Conservation (phyloP, 2,329 filamentous ascomycete genomes). For the Pezicula rhizophila region DNA sequence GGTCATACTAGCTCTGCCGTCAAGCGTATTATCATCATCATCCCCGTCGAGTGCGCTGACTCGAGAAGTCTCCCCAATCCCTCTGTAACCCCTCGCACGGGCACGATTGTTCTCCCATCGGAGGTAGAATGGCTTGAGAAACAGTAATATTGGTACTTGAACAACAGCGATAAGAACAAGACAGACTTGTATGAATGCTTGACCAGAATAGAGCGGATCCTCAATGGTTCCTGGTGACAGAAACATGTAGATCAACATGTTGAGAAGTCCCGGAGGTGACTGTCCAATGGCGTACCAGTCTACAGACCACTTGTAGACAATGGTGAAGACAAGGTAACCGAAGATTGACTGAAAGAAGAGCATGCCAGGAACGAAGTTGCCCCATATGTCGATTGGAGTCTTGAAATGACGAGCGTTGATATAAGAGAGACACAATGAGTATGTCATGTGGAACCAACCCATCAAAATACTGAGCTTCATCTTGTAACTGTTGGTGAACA, state of each 20-base stretch:
- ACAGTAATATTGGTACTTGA: slow-evolving; percentile 85
- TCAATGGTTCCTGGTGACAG: slow-evolving; percentile 72
- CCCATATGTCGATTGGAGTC: slow-evolving; percentile 90
- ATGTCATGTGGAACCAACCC: slow-evolving; percentile 98
- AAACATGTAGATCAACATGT: slow-evolving; percentile 99
- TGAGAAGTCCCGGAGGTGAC: slow-evolving; percentile 80
- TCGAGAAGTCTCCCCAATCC: slow-evolving; percentile 80
- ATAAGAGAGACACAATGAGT: slow-evolving; percentile 87
- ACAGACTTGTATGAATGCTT: slow-evolving; percentile 68
- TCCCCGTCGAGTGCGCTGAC: slow-evolving; percentile 89
- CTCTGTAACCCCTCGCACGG: slow-evolving; percentile 82
- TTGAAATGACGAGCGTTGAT: slow-evolving; percentile 95
- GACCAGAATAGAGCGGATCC: slow-evolving; percentile 70
- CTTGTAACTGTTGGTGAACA: slow-evolving; percentile 98
- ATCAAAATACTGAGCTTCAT: slow-evolving; percentile 99
- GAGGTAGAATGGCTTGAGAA: slow-evolving; percentile 94
- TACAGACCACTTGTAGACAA: slow-evolving; percentile 94
- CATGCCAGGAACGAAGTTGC: slow-evolving; percentile 96
- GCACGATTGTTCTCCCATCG: slow-evolving; percentile 89
- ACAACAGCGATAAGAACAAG: slow-evolving; percentile 75
- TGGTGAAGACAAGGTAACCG: slow-evolving; percentile 88
- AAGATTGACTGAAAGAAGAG: slow-evolving; percentile 99
- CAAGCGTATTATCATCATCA: slow-evolving; percentile 60
- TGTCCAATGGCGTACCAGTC: slow-evolving; percentile 66
- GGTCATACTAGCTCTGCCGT: slow-evolving; percentile 61